Conservation (phyloP, 805 yeast genomes). For the Zygosaccharomyces kombuchaensis region DNA sequence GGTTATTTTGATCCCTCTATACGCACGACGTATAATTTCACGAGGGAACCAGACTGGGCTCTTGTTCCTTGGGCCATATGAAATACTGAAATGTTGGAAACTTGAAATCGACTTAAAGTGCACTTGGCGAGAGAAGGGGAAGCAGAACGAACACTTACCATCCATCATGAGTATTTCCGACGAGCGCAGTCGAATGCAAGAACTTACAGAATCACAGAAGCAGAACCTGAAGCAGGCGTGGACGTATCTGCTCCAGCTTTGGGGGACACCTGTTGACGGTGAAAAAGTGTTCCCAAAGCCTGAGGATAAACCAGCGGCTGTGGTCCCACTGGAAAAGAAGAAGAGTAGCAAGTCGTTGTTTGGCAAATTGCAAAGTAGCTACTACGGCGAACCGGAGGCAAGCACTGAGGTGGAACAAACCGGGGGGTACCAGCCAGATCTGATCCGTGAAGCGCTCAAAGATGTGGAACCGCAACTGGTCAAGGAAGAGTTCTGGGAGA, state of each 20-base stretch:
- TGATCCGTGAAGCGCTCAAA: conserved; percentile 47
- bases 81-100: too few species aligned
- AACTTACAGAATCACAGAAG: conserved; percentile 55
- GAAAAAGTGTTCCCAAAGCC: conserved; percentile 18
- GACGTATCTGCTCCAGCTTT: conserved; percentile 57
- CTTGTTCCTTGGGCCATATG: too few species aligned
- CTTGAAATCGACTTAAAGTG: neutral
- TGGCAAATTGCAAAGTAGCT: conserved; percentile 17
- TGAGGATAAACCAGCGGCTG: neutral
- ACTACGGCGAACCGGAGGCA: conserved; percentile 7
- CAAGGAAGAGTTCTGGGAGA: conserved; percentile 51
- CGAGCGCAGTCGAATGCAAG: conserved; percentile 35
- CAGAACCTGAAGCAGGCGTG: conserved; percentile 62
- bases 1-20: neutral
- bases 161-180: neutral
- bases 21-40: too few species aligned
- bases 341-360: conserved; percentile 30
- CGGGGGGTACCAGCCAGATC: conserved; percentile 32
- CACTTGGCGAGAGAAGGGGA: neutral
- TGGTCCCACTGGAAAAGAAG: conserved; percentile 7
- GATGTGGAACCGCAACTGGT: conserved; percentile 49
- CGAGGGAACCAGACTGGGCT: too few species aligned
- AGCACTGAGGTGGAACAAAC: conserved; percentile 11
- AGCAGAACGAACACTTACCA: neutral
- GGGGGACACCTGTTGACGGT: conserved; percentile 46